These are phyloP conservation scores for Pistacia atlantica DNA, from an alignment of 345 rosid species.

Conservation along the genomic window DNA sequence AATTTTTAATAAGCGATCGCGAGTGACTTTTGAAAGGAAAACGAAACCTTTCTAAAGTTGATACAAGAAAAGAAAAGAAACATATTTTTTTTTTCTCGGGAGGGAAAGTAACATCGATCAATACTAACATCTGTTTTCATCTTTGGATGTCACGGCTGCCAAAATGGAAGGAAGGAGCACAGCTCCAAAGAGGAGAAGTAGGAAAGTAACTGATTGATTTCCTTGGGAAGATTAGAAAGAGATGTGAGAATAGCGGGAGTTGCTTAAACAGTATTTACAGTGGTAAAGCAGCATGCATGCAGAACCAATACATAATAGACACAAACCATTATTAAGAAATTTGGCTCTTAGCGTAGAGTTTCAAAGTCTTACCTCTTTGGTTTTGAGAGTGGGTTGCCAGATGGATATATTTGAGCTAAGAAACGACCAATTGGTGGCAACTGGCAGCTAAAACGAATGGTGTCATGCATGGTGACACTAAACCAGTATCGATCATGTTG, in stretches of 20 bases:
- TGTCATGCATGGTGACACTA: too few relatives aligned
- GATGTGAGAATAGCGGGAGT: not conserved
- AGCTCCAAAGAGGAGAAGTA: not conserved
- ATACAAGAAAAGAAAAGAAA: not conserved
- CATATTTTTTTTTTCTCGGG: not conserved
- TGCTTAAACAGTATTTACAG: not conserved
- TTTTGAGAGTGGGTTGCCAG: not conserved
- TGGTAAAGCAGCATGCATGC: not conserved
- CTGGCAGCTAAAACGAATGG: not conserved
- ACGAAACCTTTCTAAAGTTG: too few relatives aligned
- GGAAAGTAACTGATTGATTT: not conserved
- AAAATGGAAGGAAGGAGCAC: not conserved
- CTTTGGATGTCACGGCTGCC: not conserved
- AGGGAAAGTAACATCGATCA: too few relatives aligned
- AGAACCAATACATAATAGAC: too few relatives aligned
- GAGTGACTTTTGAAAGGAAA: too few relatives aligned
- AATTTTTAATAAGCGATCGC: too few relatives aligned
- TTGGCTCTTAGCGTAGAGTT: not conserved
- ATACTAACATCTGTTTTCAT: not conserved
- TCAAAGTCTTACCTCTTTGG: not conserved
- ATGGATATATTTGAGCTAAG: constrained; percentile 1
- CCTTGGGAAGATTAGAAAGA: not conserved
- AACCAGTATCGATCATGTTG: too few relatives aligned
- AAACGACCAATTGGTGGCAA: not conserved
- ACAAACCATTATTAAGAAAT: not conserved